phyloP scores from a whole-genome alignment of 345 rosid genomes.

The Fremontodendron californicum region DNA sequence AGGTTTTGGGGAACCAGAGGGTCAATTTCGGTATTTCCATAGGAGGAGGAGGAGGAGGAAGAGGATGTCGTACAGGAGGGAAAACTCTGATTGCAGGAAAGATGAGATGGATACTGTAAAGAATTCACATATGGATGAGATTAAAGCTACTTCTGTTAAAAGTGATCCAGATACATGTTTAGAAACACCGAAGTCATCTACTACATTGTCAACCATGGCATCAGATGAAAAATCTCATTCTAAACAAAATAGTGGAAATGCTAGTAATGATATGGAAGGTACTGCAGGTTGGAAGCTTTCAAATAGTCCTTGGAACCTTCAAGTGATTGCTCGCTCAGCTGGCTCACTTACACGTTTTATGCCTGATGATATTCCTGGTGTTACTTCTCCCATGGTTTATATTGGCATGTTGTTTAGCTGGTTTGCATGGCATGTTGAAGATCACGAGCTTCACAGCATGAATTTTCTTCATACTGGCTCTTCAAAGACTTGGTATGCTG shows the following conservation, averaged over 20 bases:
- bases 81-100: conserved; percentile 26
- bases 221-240: conserved; percentile 33
- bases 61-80: conserved; percentile 64
- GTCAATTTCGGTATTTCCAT: conserved; percentile 54
- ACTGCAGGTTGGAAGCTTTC: conserved; percentile 99
- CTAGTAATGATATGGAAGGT: conserved; percentile 65
- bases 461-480: conserved; percentile 96
- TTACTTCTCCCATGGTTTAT: conserved; percentile 95
- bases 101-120: conserved; percentile 25
- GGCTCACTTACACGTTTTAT: conserved; percentile 98
- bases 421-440: conserved; percentile 99
- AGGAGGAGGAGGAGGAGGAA: conserved; percentile 49
- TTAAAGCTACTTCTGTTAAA: conserved; percentile 22
- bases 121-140: conserved; percentile 20
- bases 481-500: conserved; percentile 95
- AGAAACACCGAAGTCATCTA: conserved; percentile 25
- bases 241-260: conserved; percentile 40
- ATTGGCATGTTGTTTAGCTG: conserved; percentile 99
- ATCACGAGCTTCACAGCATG: conserved; percentile 99
- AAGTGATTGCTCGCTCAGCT: conserved; percentile 90
- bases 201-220: conserved; percentile 28
- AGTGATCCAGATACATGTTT: conserved; percentile 21
- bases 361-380: conserved; percentile 99
- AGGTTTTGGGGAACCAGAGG: conserved; percentile 82
- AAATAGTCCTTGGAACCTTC: conserved; percentile 97